phyloP scores from a whole-genome alignment of 2,329 filamentous ascomycete species.

The Botrytis tulipae region DNA sequence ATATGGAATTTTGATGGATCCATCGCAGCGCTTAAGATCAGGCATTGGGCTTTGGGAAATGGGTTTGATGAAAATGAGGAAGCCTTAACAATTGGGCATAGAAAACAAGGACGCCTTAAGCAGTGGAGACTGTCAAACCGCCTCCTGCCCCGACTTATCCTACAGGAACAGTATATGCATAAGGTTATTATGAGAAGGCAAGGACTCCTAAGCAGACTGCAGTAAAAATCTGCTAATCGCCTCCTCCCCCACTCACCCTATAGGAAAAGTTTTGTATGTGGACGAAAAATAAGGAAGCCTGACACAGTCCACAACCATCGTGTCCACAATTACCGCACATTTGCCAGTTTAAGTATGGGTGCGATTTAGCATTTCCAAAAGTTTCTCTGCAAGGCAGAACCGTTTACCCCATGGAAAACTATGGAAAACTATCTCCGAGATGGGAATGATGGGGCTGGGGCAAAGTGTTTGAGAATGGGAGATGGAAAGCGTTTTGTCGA shows the following conservation, averaged over 20 bases:
- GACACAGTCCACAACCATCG: constrained; percentile 15
- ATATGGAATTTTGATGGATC: background rate
- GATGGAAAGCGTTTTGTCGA: background rate
- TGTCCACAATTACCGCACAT: constrained; percentile 18
- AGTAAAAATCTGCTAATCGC: background rate
- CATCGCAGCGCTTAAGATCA: background rate
- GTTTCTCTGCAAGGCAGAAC: background rate
- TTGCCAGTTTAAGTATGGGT: background rate
- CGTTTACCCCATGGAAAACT: background rate
- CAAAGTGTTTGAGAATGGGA: background rate
- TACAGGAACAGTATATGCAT: background rate
- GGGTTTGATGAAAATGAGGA: background rate
- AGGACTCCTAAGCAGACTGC: background rate
- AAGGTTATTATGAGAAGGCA: background rate
- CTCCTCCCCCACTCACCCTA: background rate
- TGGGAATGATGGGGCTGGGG: background rate
- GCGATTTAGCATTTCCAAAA: background rate
- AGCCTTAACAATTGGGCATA: background rate
- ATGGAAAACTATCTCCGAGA: background rate
- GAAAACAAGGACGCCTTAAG: background rate
- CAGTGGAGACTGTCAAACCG: background rate
- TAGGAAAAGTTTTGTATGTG: background rate
- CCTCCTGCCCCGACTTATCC: background rate
- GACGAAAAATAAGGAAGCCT: background rate
- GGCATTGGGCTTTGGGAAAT: background rate